A percentile compares a stretch with the other conserved stretches of the same genome.
phyloP scores from a whole-genome alignment of 176 grass and related monocot species.

The Lolium perenne region DNA sequence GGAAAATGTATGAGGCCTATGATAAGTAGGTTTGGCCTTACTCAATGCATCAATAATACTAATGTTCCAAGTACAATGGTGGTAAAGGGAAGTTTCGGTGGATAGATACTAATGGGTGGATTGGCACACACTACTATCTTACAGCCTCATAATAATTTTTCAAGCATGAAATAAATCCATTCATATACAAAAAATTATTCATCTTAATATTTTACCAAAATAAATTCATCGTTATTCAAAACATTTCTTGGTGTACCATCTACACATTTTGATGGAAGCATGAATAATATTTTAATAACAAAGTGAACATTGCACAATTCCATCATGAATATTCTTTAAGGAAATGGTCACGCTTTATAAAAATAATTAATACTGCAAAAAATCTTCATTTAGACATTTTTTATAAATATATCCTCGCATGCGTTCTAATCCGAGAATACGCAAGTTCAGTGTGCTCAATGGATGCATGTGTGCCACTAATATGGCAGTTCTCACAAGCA shows the following conservation, averaged over 20 bases:
- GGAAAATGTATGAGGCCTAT: not conserved
- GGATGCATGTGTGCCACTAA: too few species aligned
- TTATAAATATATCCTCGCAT: too few species aligned
- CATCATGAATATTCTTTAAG: too few species aligned
- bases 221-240: not conserved
- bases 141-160: too few species aligned
- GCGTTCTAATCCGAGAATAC: too few species aligned
- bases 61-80: not conserved
- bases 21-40: not conserved
- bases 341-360: too few species aligned
- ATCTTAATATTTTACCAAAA: not conserved
- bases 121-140: too few species aligned
- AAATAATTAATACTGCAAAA: too few species aligned
- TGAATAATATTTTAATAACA: not conserved
- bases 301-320: too few species aligned
- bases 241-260: not conserved
- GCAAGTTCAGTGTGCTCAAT: too few species aligned
- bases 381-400: too few species aligned
- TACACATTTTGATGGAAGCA: not conserved
- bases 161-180: not conserved
- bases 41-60: not conserved
- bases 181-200: not conserved
- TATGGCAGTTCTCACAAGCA: too few species aligned
- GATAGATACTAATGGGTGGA: not conserved
- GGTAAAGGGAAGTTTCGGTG: not conserved